Percentiles rank a stretch among this genome's conserved stretches.
Conservation (phyloP, 306 rosid genomes). For the Vigna mungo region DNA sequence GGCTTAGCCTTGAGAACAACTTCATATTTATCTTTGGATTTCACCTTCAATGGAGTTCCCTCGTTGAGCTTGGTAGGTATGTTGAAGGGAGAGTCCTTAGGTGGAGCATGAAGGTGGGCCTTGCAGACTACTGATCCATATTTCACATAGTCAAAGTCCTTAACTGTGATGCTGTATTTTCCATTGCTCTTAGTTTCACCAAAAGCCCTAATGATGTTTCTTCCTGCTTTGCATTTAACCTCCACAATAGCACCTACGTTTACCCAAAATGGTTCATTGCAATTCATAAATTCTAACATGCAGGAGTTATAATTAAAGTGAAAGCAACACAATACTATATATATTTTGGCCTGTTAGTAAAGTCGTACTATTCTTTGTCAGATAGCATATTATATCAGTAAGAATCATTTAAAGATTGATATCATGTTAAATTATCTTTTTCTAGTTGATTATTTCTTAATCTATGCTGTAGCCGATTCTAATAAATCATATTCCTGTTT, state of each 20-base stretch:
- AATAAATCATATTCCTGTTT: neutral
- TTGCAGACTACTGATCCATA: conserved; percentile 73
- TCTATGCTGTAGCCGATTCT: neutral
- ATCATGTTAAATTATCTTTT: neutral
- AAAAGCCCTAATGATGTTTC: conserved; percentile 64
- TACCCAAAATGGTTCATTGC: neutral
- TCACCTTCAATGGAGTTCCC: conserved; percentile 70
- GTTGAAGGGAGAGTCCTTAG: conserved; percentile 75
- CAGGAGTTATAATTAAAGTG: neutral
- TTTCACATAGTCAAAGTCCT: conserved; percentile 68
- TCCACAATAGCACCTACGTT: conserved; percentile 77
- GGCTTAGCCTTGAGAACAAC: conserved; percentile 78
- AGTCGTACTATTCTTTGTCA: conserved; percentile 17
- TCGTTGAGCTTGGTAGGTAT: conserved; percentile 69
- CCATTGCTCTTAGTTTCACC: conserved; percentile 88
- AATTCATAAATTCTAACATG: neutral
- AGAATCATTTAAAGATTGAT: neutral
- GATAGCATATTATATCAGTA: neutral
- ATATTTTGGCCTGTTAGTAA: no score
- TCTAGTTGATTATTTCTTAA: conserved; percentile 3
- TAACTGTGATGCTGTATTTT: conserved; percentile 66
- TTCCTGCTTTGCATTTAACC: conserved; percentile 77
- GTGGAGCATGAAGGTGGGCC: conserved; percentile 82
- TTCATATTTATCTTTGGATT: conserved; percentile 74
- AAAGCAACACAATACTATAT: no score